Evolutionary conservation across 129 eudicot genomes (phyloP).

Genomic region (Gnaphalium uliginosum): DNA sequence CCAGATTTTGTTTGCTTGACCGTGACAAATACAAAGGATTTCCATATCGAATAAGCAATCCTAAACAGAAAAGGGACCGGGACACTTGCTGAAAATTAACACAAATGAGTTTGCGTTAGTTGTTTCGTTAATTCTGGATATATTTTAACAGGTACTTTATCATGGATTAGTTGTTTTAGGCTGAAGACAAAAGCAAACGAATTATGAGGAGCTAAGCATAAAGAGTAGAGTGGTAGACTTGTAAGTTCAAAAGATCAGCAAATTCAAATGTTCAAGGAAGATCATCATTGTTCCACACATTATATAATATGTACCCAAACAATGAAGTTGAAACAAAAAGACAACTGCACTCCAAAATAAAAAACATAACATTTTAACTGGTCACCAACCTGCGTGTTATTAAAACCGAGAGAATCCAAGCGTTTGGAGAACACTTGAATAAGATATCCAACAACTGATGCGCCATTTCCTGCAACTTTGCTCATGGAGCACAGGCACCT

Average conservation of each 20-base stretch:
- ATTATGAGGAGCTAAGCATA: background rate
- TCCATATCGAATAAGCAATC: constrained; percentile 92
- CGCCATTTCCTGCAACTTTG: constrained; percentile 84
- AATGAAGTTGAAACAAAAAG: background rate
- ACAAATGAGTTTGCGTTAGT: background rate
- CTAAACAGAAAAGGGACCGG: constrained; percentile 96
- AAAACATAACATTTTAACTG: constrained; percentile 4
- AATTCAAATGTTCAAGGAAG: background rate
- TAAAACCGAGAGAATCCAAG: constrained; percentile 72
- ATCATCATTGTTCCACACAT: constrained; percentile 8
- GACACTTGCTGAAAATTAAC: constrained; percentile 75
- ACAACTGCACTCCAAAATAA: background rate
- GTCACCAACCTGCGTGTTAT: constrained; percentile 70
- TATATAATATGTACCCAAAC: constrained; percentile 11
- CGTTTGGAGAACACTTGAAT: constrained; percentile 72
- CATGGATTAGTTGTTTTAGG: background rate
- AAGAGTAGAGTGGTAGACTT: background rate
- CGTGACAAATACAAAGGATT: constrained; percentile 51
- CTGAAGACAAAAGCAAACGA: background rate
- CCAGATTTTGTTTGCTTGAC: constrained; percentile 47
- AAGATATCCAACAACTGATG: constrained; percentile 65
- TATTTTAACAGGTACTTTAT: background rate
- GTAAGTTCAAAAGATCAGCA: constrained; percentile 5
- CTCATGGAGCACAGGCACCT: constrained; percentile 93
- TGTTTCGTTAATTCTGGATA: no score